Evolutionary conservation across 2,329 filamentous ascomycete genomes (phyloP), one percentile per base, ranked within the genome.

Genomic region (Proliferodiscus dingleyae): DNA sequence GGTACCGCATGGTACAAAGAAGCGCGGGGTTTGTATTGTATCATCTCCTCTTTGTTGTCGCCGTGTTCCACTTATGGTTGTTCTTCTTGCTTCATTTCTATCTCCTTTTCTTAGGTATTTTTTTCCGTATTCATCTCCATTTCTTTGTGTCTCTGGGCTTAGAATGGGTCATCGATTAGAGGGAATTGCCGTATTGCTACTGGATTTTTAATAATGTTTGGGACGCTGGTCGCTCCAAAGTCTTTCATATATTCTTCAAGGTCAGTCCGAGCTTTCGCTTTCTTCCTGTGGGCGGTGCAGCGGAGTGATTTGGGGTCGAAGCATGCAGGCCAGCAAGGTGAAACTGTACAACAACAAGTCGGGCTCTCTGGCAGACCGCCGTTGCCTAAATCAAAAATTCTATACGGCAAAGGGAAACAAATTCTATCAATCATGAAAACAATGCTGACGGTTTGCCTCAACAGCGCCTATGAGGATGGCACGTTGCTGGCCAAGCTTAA

Each of bases 21-120:
- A 37, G 29, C 28, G 41, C 37, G 45, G 40, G 45, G 47, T 47
- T 41, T 43, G 28, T 28, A 23, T n/a, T 52, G 41, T 49, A 41
- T 47, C 32, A 28, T 51, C 18, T 53, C 37, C 38, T 47, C 45
- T 36, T 46, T 30, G 22, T 49, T 41, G 43, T 42, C 43, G 38
- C 24, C 37, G 49, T 45, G 32, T 37, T 26, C 47, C 29, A 38
- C 41, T 32, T 21, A 46, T 43, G 43, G 19, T 41, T 36, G 36
- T 13, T 23, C 32, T 43, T 38, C 43, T 41, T 34, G 28, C 43
- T 43, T 53, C 50, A 48, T 43, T 51, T 58, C 49, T 56, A 57
- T 51, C 37, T 71, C 70, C 67, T 64, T 66, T 55, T 53, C 55
- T 34, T 46, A n/a, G 48, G 49, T 53, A 18, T 34, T 18, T 47